Evolutionary conservation across 1,284 basidiomycete genomes (phyloP), one percentile per base, ranked within the genome.

Genomic region (Moniliophthora roreri): DNA sequence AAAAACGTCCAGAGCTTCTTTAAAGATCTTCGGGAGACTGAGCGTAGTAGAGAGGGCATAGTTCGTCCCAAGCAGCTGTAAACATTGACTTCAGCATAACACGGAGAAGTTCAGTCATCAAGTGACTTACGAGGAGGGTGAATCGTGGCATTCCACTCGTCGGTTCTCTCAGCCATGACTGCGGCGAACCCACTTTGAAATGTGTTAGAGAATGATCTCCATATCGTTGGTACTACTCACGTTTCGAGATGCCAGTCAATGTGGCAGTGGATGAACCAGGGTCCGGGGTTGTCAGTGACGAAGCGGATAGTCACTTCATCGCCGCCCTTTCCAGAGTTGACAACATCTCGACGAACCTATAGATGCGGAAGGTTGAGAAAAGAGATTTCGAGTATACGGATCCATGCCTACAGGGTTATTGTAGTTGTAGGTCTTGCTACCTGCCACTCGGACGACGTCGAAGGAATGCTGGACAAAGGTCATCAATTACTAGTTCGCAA

Each of bases 221-320:
- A 40, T 16, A 9, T 3, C 16, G 39, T 18, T 10, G 2, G 3
- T 2, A 16, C 21, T 16, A 66, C 68, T 58, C 57, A 71, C 71
- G 68, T 61, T 52, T 67, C 66, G 15, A 77, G 61, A 64, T 77
- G 75, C 70, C 70, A 77, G 50, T 77, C 75, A 44, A 77, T 73
- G 52, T 78, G 75, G 58, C 71, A 70, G 38, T 10, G 51, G 48
- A 48, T 15, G 26, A 78, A 67, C 76, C 77, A 78, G 3, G 77
- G 77, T 0, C 76, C 78, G 35, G 78, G 61, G 52, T 80, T 80
- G 53, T 78, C 71, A 0, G 77, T 78, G 3, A 58, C 59, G 59
- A 72, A 70, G n/a, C 74, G 68, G 53, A 76, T 67, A 6, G 67
- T 68, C 5, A 69, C 66, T 23, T 69, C 66, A 38, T 67, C 66